Percentiles rank a stretch among this genome's conserved stretches.
Evolutionary conservation across 2,329 filamentous ascomycete species (phyloP).

Genomic region (Huntiella abstrusa): DNA sequence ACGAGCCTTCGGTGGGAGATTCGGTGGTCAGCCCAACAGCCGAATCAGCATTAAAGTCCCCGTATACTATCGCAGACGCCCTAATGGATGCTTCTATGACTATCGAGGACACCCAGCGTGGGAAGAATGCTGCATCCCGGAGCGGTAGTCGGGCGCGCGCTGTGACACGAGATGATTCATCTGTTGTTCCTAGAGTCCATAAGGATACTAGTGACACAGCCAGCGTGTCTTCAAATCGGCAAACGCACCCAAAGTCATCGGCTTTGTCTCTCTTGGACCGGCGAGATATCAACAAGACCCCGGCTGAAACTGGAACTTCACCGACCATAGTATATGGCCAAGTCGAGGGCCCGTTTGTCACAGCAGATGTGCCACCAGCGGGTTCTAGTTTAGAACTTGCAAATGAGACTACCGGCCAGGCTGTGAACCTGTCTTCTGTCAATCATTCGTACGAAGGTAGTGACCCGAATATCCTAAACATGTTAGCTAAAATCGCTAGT

Average conservation of each 20-base stretch:
- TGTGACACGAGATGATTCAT: constrained; percentile 3
- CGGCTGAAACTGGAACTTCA: constrained; percentile 39
- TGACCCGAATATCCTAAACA: constrained; percentile 46
- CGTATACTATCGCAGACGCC: constrained; percentile 76
- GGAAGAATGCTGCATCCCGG: constrained; percentile 27
- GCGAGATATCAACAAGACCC: constrained; percentile 38
- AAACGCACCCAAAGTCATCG: constrained; percentile 29
- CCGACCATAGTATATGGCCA: constrained; percentile 41
- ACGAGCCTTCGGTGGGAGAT: constrained; percentile 33
- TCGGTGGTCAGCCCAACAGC: constrained; percentile 14
- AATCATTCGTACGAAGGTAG: constrained; percentile 56
- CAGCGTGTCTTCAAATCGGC: constrained; percentile 14
- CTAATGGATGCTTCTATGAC: constrained; percentile 81
- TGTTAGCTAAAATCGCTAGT: constrained; percentile 71
- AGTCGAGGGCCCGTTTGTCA: constrained; percentile 35
- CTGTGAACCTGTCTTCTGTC: constrained; percentile 31
- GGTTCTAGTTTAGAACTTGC: background rate
- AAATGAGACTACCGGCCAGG: background rate
- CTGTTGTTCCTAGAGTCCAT: no score
- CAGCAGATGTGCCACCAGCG: constrained; percentile 1
- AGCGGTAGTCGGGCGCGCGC: constrained; percentile 6
- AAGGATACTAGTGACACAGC: constrained; percentile 3
- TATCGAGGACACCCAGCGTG: constrained; percentile 44
- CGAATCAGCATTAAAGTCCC: constrained; percentile 19
- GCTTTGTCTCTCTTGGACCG: constrained; percentile 40